A percentile compares a stretch with the other conserved stretches of the same genome.
Conservation (phyloP, 768 basidiomycete species). For the Pleurotus tuoliensis region DNA sequence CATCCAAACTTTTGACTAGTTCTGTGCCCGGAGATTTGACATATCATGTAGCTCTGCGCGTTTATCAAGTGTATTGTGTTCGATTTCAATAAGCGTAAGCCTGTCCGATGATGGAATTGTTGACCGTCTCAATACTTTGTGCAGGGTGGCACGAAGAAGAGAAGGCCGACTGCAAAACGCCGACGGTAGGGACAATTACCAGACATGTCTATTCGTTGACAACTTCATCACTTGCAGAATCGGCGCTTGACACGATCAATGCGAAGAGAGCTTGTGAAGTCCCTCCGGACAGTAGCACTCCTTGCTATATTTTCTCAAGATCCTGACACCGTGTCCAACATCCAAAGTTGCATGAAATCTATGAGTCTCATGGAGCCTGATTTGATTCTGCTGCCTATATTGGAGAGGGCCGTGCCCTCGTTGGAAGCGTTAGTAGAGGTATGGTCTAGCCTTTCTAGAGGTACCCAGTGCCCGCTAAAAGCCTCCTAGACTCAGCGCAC, state of each 20-base stretch:
- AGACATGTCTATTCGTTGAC: background rate
- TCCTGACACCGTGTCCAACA: conserved; percentile 64
- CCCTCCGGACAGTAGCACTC: conserved; percentile 74
- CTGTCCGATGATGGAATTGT: background rate
- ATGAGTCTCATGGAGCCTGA: conserved; percentile 85
- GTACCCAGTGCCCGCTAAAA: conserved; percentile 3
- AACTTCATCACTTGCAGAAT: conserved; percentile 33
- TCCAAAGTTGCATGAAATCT: conserved; percentile 77
- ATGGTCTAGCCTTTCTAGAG: conserved; percentile 13
- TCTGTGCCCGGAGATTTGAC: background rate
- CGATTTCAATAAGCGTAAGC: conserved; percentile 78
- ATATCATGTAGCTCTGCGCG: conserved; percentile 54
- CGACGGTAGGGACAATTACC: conserved; percentile 35
- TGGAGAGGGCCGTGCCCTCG: conserved; percentile 82
- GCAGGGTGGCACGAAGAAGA: conserved; percentile 79
- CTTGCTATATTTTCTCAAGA: conserved; percentile 92
- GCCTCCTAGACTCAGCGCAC: conserved; percentile 71
- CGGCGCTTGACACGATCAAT: conserved; percentile 76
- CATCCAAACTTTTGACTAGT: background rate
- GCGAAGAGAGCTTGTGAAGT: conserved; percentile 82
- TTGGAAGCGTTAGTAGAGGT: conserved; percentile 89
- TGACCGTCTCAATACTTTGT: background rate
- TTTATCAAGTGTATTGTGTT: conserved; percentile 84
- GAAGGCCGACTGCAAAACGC: conserved; percentile 76
- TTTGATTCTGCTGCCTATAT: conserved; percentile 72